These are phyloP conservation scores for Waltiozyma sp. DNA, from an alignment of 1,139 yeast genomes.

Conservation along the genomic window DNA sequence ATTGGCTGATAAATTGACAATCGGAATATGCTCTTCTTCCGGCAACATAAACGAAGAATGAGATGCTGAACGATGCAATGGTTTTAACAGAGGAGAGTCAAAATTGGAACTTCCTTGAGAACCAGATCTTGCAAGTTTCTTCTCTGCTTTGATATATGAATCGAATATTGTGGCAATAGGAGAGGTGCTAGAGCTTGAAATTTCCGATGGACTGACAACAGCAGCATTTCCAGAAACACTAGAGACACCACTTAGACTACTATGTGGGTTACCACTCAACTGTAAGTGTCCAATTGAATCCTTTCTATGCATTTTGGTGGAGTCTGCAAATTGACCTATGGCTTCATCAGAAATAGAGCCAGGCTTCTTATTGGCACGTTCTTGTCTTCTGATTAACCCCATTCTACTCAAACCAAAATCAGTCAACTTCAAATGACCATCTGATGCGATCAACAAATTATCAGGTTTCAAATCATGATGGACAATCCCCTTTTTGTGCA, in stretches of 20 bases:
- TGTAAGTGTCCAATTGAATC: conserved; percentile 15
- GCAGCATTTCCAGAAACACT: neutral
- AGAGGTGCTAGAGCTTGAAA: conserved; percentile 10
- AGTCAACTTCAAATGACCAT: conserved; percentile 84
- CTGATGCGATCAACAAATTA: conserved; percentile 71
- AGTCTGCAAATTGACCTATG: conserved; percentile 5
- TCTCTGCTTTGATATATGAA: neutral
- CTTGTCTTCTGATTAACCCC: conserved; percentile 80
- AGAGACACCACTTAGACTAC: neutral
- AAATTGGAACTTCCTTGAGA: conserved; percentile 27
- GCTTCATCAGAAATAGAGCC: conserved; percentile 11
- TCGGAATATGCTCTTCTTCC: conserved; percentile 30
- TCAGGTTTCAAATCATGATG: conserved; percentile 96
- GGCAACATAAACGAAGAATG: conserved; percentile 45
- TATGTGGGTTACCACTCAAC: conserved; percentile 8
- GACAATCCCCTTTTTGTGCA: conserved; percentile 80
- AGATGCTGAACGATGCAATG: conserved; percentile 39
- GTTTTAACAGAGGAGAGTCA: conserved; percentile 40
- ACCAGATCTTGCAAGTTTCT: conserved; percentile 18
- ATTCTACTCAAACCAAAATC: conserved; percentile 91
- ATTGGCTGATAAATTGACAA: neutral
- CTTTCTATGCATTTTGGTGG: conserved; percentile 7
- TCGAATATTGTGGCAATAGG: conserved; percentile 19
- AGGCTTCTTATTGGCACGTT: conserved; percentile 11
- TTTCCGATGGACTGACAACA: conserved; percentile 8